Evolutionary conservation across 2,329 filamentous ascomycete species (phyloP).

Genomic region (Cladosporium sphaerospermum): DNA sequence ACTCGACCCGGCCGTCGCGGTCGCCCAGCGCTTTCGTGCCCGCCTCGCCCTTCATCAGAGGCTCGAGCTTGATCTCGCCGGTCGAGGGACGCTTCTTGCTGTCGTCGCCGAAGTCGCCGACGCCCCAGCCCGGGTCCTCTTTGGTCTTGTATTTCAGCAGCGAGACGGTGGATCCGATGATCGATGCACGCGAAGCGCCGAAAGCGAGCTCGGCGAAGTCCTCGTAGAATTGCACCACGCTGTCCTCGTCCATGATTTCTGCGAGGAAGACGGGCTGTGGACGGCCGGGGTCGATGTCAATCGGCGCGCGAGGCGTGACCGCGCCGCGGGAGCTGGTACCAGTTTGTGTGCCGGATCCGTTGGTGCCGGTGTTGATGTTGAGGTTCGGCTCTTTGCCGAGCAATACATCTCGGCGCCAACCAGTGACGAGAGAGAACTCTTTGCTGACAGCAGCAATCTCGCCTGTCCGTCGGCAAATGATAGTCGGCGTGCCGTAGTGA

Average conservation of each 20-base stretch:
- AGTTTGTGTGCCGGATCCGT: conserved; percentile 33
- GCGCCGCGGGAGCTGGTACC: conserved; percentile 43
- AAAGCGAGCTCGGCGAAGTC: conserved; percentile 91
- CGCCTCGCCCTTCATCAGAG: conserved; percentile 54
- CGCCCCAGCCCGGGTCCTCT: conserved; percentile 42
- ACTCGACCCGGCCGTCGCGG: conserved; percentile 86
- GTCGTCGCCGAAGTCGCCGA: conserved; percentile 44
- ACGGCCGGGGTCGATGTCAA: conserved; percentile 32
- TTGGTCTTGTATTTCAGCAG: conserved; percentile 84
- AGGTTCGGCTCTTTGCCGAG: conserved; percentile 81
- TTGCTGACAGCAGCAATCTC: conserved; percentile 95
- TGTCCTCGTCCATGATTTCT: conserved; percentile 88
- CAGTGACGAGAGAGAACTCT: conserved; percentile 91
- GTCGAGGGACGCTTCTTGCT: conserved; percentile 19
- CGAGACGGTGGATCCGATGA: conserved; percentile 69
- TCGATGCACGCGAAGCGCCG: conserved; percentile 78
- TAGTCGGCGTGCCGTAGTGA: conserved; percentile 79
- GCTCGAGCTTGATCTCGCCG: conserved; percentile 19
- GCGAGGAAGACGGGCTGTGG: conserved; percentile 81
- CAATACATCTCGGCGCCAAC: conserved; percentile 86
- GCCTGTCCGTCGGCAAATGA: conserved; percentile 85
- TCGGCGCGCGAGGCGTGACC: conserved; percentile 38
- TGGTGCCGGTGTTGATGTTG: conserved; percentile 69
- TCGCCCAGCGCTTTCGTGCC: conserved; percentile 74
- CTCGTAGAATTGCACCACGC: conserved; percentile 89